Evolutionary conservation across 495 filamentous ascomycete genomes (phyloP).

Genomic region (Lasiosphaeria hispida): DNA sequence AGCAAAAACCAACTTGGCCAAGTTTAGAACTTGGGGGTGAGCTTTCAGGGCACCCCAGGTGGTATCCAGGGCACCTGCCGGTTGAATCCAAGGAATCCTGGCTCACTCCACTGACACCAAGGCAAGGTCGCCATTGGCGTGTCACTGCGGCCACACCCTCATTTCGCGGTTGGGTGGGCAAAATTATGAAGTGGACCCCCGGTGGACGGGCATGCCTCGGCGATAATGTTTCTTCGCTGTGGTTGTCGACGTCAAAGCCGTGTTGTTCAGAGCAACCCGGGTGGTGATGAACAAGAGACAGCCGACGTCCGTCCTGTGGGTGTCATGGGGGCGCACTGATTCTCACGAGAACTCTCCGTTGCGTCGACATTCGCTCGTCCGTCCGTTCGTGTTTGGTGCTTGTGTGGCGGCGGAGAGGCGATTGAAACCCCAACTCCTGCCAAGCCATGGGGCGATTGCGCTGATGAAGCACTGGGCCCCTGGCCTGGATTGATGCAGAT

Average conservation of each 20-base stretch:
- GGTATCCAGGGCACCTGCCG: conserved; percentile 11
- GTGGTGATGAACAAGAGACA: too few relatives aligned
- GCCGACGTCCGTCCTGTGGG: too few relatives aligned
- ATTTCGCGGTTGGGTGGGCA: conserved; percentile 7
- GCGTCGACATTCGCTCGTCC: too few relatives aligned
- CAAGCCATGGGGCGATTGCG: conserved; percentile 17
- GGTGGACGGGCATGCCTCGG: too few relatives aligned
- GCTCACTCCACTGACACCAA: conserved; percentile 17
- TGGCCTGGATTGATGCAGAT: conserved; percentile 13
- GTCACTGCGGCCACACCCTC: conserved; percentile 20
- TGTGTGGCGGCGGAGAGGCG: conserved; percentile 5
- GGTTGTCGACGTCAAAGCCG: too few relatives aligned
- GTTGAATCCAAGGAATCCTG: conserved; percentile 23
- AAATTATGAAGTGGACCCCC: too few relatives aligned
- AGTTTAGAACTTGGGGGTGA: conserved; percentile 12
- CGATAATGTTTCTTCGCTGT: too few relatives aligned
- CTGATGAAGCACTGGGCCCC: conserved; percentile 21
- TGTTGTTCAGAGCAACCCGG: too few relatives aligned
- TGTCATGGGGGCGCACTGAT: too few relatives aligned
- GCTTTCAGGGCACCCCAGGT: conserved; percentile 8
- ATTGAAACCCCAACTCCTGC: conserved; percentile 19
- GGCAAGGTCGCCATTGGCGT: background rate
- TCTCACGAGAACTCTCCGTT: too few relatives aligned
- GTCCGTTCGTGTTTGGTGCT: background rate
- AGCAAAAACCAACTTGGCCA: conserved; percentile 5